Base-by-base conservation (phyloP, 2,329 filamentous ascomycete genomes). In the Didymosphaeria variabile region DNA sequence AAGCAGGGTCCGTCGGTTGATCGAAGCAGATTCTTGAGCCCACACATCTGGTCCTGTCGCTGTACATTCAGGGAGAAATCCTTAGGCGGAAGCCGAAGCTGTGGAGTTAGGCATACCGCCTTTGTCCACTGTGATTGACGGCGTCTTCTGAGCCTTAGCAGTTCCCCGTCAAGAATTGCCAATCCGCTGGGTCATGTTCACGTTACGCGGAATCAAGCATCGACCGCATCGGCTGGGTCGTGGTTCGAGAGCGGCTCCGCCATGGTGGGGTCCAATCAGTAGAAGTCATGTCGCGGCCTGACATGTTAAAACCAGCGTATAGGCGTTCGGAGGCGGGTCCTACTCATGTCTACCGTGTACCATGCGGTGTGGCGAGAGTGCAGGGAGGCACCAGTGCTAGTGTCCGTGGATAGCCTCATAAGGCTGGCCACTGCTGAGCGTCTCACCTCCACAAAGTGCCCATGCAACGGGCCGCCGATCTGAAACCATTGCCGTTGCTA, bases 111-210 rank as follows among this genome's bases (percentile, higher is more conserved):
- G 59, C 62, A 58, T 26, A 9, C 55, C 58, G 47, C 49, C 17
- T 34, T 17, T 55, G 5, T n/a, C 7, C 36, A n/a, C 26, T 34
- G 49, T 49, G 29, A 50, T 36, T 42, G 40, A 52, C 8, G 17
- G 26, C 38, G 23, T 34, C 26, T 23, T 2, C 21, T 19, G 36
- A 44, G 19, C 34, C 23, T 45, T 10, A 31, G 12, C 31, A 38
- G 38, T 13, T 52, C 21, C 17, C 55, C 57, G 59, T 55, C 44
- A 61, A 60, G 21, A 61, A 36, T n/a, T 64, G 56, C 62, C 57
- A 36, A 59, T 15, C 21, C 15, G 7, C 44, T 46, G 36, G 51
- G 50, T 32, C 58, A 57, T 59, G 53, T 59, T 58, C 59, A 56
- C 56, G 29, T 36, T 59, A 47, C 42, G 19, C 45, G 29, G 54